phyloP scores from a whole-genome alignment of 1,284 basidiomycete genomes.

The Gomphus bonarii region DNA sequence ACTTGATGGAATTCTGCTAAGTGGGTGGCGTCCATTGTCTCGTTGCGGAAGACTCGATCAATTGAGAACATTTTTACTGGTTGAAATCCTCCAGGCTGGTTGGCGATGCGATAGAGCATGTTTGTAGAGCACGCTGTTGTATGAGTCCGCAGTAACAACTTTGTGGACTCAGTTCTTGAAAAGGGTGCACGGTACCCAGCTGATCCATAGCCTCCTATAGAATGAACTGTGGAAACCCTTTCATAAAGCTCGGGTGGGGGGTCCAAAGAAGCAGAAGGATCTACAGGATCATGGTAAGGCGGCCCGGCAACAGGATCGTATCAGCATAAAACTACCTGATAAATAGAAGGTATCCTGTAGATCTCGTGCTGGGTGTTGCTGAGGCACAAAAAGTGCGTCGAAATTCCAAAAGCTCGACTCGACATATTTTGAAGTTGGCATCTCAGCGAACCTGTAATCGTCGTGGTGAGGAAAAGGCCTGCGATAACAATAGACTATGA shows the following conservation, averaged over 20 bases:
- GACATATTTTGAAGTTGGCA: constrained; percentile 97
- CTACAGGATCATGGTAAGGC: constrained; percentile 28
- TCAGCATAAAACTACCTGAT: constrained; percentile 48
- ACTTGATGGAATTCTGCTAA: constrained; percentile 99
- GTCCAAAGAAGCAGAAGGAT: constrained; percentile 69
- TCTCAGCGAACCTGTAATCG: constrained; percentile 83
- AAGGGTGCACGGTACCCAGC: constrained; percentile 99
- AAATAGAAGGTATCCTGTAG: constrained; percentile 99
- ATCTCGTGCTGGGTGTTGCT: constrained; percentile 98
- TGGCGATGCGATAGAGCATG: constrained; percentile 90
- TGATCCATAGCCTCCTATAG: constrained; percentile 87
- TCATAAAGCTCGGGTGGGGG: constrained; percentile 85
- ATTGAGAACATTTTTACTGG: constrained; percentile 98
- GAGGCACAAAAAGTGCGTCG: constrained; percentile 96
- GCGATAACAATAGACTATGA: not conserved
- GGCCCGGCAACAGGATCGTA: not conserved
- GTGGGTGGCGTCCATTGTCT: constrained; percentile 99
- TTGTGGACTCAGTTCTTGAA: constrained; percentile 83
- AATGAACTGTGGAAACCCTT: constrained; percentile 83
- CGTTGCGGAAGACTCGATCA: constrained; percentile 98
- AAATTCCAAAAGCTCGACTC: constrained; percentile 99
- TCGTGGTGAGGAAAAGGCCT: not conserved
- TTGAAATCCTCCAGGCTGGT: constrained; percentile 70
- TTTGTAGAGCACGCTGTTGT: constrained; percentile 93
- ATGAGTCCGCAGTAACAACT: constrained; percentile 92